Base-by-base conservation (phyloP, 257 asterid genomes). In the Coffea eugenioides region DNA sequence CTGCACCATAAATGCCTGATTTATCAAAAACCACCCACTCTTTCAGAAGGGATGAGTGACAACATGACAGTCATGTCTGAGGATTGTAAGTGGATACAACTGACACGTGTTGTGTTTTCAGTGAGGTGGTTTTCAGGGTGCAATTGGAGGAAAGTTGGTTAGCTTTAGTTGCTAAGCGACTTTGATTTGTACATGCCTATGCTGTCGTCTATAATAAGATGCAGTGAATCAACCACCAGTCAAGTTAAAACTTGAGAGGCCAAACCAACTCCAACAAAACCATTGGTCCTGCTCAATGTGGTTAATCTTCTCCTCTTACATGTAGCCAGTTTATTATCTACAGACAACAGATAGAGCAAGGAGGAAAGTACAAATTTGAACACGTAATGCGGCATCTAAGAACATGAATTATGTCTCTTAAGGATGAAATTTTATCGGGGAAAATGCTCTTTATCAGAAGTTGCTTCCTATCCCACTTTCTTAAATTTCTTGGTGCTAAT, bases 101-200 rank as follows among this genome's bases (percentile, higher is more conserved):
- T 70, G 61, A 66, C 34, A 67, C 54, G 82, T 82, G 71, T 64
- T 69, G 70, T 69, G 81, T 49, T 70, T 31, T 21, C 49, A 66
- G 2, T 6, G 31, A 25, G 59, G 78, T 81, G 83, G 48, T 57
- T 83, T 59, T 74, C 74, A 18, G 41, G 69, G 5, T n/a, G 56
- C 23, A 20, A 46, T 31, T 71, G 71, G 70, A 43, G 54, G 59
- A 77, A 74, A 77, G 76, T 77, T 71, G 69, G 67, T 7, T 56
- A 21, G 72, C 69, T 73, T 73, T 73, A 76, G 85, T 82, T 68
- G 81, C 64, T 77, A 73, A 57, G 31, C 76, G 43, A 76, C 80
- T 4, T 76, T 54, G 79, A 62, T 74, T 61, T 23, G 49, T 0
- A 68, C 43, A 25, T 73, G 59, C 82, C 49, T 39, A 52, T 78